Base-by-base conservation (phyloP, 2,329 filamentous ascomycete genomes). In the Zymoseptoria tritici region DNA sequence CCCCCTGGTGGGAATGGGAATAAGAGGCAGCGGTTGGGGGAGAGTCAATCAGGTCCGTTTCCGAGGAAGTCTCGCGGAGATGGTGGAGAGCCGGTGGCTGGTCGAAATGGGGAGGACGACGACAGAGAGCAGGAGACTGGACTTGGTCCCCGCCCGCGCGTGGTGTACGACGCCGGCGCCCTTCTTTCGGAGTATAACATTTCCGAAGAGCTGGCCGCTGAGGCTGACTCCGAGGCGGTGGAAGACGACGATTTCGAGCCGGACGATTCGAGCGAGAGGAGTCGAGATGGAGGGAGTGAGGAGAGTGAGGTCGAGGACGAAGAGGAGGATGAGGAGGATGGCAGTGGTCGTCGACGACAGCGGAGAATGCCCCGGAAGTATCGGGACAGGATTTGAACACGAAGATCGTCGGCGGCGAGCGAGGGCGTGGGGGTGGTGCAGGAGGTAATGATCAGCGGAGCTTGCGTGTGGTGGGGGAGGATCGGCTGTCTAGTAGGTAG, bases 211-310 rank as follows among this genome's bases (percentile, higher is more conserved):
- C 26, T 31, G 21, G 29, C 52, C 29, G 24, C 13, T 7, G n/a
- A 7, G 19, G 19, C 49, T 16, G 22, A 26, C 3, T 36, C 50
- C 42, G 54, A 50, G 19, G 51, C 29, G 9, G 52, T 54, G 19
- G 50, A 54, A 22, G 66, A 61, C 19, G 64, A 63, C 9, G 66
- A 66, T 2, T 62, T 61, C 16, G 58, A 60, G 55, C 60, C 60
- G 6, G 60, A 57, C 4, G 60, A 59, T 2, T 60, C 60, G 4
- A 56, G 49, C 22, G 55, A 60, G 7, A 20, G 20, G 8, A 29
- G 20, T 24, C 22, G 22, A 24, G 22, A 26, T 9, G 52, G 29
- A 19, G 22, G 13, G 8, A 26, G 22, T 16, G 22, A 24, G 52
- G 26, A n/a, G 22, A 22, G 19, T 31, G 52, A n/a, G n/a, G 52